Conservation (phyloP, 257 asterid genomes). For the Solanum gandarillasii region DNA sequence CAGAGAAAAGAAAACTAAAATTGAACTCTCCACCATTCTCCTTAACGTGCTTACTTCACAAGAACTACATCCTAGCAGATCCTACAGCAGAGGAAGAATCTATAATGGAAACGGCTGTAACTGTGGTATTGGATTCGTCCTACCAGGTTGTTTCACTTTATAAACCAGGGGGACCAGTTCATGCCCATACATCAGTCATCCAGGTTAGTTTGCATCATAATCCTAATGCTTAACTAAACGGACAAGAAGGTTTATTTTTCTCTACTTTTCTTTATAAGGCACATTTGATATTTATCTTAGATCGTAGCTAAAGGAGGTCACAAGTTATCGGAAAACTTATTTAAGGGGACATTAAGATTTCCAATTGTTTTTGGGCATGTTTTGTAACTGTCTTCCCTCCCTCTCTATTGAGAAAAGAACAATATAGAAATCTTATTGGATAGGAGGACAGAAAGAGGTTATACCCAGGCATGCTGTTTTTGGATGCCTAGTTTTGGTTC, state of each 20-base stretch:
- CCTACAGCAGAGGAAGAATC: slow-evolving; percentile 97
- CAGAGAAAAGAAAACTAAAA: slow-evolving; percentile 67
- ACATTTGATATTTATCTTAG: neutral
- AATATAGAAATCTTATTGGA: neutral
- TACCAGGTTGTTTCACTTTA: slow-evolving; percentile 66
- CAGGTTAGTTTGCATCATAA: slow-evolving; percentile 38
- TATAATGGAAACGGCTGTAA: slow-evolving; percentile 68
- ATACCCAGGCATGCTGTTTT: neutral
- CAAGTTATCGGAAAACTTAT: neutral
- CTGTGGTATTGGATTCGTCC: slow-evolving; percentile 71
- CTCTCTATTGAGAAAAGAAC: neutral
- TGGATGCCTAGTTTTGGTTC: neutral
- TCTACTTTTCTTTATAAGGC: neutral
- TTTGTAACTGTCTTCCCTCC: neutral
- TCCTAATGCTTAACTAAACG: neutral
- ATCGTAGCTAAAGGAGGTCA: neutral
- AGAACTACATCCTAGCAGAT: slow-evolving; percentile 86
- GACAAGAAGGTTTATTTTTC: neutral
- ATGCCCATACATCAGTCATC: slow-evolving; percentile 51
- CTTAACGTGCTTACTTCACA: slow-evolving; percentile 76
- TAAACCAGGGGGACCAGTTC: slow-evolving; percentile 91
- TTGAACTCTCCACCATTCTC: slow-evolving; percentile 47
- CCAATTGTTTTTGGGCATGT: neutral
- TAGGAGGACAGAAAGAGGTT: too few relatives aligned
- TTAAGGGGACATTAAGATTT: neutral